Evolutionary conservation across 2,329 filamentous ascomycete species (phyloP).

Genomic region (Fusarium cyanostomum): DNA sequence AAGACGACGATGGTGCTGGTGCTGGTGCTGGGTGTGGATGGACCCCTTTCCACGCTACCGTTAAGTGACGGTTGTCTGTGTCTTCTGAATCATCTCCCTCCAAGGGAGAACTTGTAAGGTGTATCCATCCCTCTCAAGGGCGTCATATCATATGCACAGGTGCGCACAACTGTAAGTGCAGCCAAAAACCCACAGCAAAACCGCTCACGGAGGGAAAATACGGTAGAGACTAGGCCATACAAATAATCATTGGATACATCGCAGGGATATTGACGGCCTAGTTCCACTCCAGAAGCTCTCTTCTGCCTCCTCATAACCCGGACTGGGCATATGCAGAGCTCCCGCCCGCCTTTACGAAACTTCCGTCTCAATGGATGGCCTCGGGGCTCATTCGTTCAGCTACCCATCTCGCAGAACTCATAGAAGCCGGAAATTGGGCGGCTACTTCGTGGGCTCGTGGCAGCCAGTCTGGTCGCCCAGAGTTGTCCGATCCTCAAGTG

Average conservation of each 20-base stretch:
- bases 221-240: conserved; percentile 4
- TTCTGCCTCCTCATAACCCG: conserved; percentile 3
- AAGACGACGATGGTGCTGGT: neutral
- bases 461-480: conserved; percentile 6
- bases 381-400: neutral
- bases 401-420: conserved; percentile 5
- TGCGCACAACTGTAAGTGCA: conserved; percentile 11
- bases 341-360: neutral
- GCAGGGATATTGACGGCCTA: conserved; percentile 2
- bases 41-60: conserved; percentile 27
- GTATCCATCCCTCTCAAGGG: neutral
- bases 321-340: conserved; percentile 2
- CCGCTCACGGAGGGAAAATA: conserved; percentile 2
- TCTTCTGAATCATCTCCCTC: conserved; percentile 2
- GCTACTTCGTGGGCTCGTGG: conserved; percentile 4
- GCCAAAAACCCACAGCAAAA: conserved; percentile 4
- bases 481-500: neutral
- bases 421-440: conserved; percentile 10
- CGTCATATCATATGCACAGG: conserved; percentile 9
- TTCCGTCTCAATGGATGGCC: conserved; percentile 1
- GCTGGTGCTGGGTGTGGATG: conserved; percentile 13
- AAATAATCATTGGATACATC: conserved; percentile 10
- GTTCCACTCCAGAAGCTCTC: conserved; percentile 20
- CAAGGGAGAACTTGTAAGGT: conserved; percentile 18
- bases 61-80: conserved; percentile 1